A percentile compares a stretch with the other conserved stretches of the same genome.
Conservation (phyloP, 2,329 filamentous ascomycete genomes). For the Nothopassalora personata region DNA sequence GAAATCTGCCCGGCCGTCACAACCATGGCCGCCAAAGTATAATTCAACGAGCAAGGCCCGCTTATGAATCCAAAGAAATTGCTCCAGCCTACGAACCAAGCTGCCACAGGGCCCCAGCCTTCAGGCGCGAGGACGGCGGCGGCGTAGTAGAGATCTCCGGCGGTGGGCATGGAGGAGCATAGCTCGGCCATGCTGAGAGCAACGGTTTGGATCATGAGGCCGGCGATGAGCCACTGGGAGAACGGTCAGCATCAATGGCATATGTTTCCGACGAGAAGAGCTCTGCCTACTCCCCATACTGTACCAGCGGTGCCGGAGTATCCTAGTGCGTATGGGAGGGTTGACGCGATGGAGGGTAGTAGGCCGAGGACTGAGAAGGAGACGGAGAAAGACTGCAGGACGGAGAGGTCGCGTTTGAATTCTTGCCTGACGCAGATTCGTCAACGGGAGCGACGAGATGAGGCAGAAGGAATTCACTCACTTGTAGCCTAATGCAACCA, state of each 20-base stretch:
- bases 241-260: too few species aligned
- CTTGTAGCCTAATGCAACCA: conserved; percentile 19
- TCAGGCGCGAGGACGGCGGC: conserved; percentile 33
- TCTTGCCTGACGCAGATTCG: conserved; percentile 10
- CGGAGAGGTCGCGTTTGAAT: conserved; percentile 28
- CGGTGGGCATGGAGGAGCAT: conserved; percentile 33
- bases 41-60: conserved; percentile 33
- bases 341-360: conserved; percentile 37
- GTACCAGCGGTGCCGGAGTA: conserved; percentile 26
- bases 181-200: conserved; percentile 35
- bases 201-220: conserved; percentile 30
- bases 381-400: conserved; percentile 34
- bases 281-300: conserved; percentile 22
- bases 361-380: conserved; percentile 36
- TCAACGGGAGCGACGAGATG: not conserved
- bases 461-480: not conserved
- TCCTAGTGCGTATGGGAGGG: conserved; percentile 33
- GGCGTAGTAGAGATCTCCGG: conserved; percentile 35
- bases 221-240: conserved; percentile 29
- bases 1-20: conserved; percentile 32
- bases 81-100: conserved; percentile 30
- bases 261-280: too few species aligned
- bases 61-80: conserved; percentile 31
- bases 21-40: conserved; percentile 34
- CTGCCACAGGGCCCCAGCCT: conserved; percentile 24